phyloP scores from a whole-genome alignment of 208 protist genomes.

The Herpetomonas muscarum region DNA sequence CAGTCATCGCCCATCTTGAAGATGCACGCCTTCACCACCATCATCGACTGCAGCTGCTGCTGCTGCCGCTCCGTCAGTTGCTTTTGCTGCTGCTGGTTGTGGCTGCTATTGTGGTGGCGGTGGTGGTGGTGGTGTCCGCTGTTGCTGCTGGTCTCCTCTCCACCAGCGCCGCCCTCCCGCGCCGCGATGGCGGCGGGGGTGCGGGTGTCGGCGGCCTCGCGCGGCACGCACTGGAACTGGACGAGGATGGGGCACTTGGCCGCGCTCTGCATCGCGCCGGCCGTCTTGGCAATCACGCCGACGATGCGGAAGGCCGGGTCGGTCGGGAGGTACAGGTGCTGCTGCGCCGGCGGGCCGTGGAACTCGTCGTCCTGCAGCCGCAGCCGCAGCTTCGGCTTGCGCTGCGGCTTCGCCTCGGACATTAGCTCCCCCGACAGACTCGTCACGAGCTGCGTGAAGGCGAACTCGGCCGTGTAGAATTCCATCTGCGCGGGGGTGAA shows the following conservation, averaged over 20 bases:
- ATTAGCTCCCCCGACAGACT: constrained; percentile 81
- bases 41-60: too few species aligned
- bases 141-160: constrained; percentile 4
- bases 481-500: constrained; percentile 41
- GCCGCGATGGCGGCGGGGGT: constrained; percentile 12
- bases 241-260: constrained; percentile 91
- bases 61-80: too few species aligned
- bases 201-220: constrained; percentile 36
- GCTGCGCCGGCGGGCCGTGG: constrained; percentile 29
- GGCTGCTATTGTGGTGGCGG: too few species aligned
- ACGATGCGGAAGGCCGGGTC: constrained; percentile 70
- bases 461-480: constrained; percentile 78
- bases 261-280: constrained; percentile 84
- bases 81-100: too few species aligned
- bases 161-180: constrained; percentile 18
- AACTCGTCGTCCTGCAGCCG: constrained; percentile 64
- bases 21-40: constrained; percentile 84
- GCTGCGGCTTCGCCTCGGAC: constrained; percentile 64
- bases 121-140: constrained; percentile 2
- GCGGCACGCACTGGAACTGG: constrained; percentile 71
- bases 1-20: constrained; percentile 96
- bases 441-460: constrained; percentile 67
- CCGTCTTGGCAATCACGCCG: constrained; percentile 64
- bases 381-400: constrained; percentile 68
- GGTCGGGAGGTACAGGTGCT: constrained; percentile 85